Conservation (phyloP, 2,329 filamentous ascomycete species). For the Boeremia lycopersici region DNA sequence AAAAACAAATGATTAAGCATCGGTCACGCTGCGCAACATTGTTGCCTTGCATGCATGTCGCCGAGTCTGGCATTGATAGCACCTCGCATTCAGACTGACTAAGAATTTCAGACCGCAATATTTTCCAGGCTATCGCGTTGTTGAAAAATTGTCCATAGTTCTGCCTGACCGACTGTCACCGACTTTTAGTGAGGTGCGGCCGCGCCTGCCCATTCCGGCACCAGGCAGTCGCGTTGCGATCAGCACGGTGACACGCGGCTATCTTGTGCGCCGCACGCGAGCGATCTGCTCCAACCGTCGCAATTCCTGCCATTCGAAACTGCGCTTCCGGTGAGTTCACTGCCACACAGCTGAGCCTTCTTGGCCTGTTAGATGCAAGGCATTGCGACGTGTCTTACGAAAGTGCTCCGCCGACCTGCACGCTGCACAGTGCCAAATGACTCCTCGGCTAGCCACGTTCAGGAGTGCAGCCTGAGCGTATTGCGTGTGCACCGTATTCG, state of each 20-base stretch:
- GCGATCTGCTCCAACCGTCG: constrained; percentile 20
- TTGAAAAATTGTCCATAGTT: constrained; percentile 8
- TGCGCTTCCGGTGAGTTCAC: constrained; percentile 21
- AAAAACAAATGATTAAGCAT: constrained; percentile 17
- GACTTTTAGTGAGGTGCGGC: constrained; percentile 14
- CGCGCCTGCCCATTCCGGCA: constrained; percentile 11
- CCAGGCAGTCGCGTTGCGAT: constrained; percentile 5
- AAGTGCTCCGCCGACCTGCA: constrained; percentile 16
- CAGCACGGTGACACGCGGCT: constrained; percentile 6
- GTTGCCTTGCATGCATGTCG: constrained; percentile 9
- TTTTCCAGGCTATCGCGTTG: constrained; percentile 8
- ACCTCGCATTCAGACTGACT: neutral
- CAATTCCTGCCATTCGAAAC: constrained; percentile 22
- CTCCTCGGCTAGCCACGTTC: constrained; percentile 4
- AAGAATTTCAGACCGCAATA: neutral
- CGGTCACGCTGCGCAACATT: constrained; percentile 11
- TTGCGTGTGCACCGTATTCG: constrained; percentile 16
- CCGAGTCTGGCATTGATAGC: neutral
- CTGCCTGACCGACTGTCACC: constrained; percentile 17
- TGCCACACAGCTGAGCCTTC: constrained; percentile 10
- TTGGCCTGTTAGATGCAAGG: constrained; percentile 8
- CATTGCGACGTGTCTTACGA: constrained; percentile 17
- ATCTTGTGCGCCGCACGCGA: constrained; percentile 10
- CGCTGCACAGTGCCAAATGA: constrained; percentile 10
- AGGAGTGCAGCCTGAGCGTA: constrained; percentile 6